Evolutionary conservation across 2,329 filamentous ascomycete genomes (phyloP).

Genomic region (Paracoccidioides brasiliensis): DNA sequence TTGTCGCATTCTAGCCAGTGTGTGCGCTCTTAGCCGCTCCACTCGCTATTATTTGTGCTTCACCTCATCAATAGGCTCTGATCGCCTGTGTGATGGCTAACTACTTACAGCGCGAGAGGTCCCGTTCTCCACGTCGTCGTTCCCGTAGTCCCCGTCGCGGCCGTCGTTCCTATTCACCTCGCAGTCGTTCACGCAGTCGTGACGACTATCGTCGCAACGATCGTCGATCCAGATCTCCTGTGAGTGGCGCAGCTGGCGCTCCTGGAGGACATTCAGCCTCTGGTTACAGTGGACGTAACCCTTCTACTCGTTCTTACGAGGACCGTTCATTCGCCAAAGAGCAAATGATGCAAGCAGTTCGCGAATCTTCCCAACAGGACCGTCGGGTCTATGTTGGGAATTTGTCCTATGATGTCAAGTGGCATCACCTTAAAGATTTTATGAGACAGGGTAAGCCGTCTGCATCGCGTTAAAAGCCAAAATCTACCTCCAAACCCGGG

Average conservation of each 20-base stretch:
- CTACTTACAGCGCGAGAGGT: slow-evolving; percentile 59
- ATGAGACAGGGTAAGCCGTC: slow-evolving; percentile 86
- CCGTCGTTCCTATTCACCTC: slow-evolving; percentile 66
- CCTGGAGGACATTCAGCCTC: slow-evolving; percentile 58
- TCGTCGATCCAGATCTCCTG: slow-evolving; percentile 73
- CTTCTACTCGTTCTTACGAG: slow-evolving; percentile 62
- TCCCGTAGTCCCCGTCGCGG: slow-evolving; percentile 70
- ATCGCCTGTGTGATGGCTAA: slow-evolving; percentile 27
- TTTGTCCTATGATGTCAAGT: slow-evolving; percentile 98
- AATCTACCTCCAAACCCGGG: not conserved
- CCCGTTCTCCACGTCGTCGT: slow-evolving; percentile 51
- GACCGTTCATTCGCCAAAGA: slow-evolving; percentile 74
- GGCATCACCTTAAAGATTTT: slow-evolving; percentile 99
- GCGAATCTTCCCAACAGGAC: slow-evolving; percentile 94
- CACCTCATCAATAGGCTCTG: slow-evolving; percentile 7
- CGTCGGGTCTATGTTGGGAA: slow-evolving; percentile 99
- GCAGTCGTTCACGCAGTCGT: slow-evolving; percentile 65
- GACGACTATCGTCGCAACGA: slow-evolving; percentile 64
- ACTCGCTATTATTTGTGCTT: not conserved
- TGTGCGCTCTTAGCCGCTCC: not conserved
- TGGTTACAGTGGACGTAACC: slow-evolving; percentile 44
- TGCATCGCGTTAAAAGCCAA: no score
- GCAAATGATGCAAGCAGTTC: slow-evolving; percentile 89
- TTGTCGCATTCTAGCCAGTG: not conserved
- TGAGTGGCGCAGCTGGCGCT: slow-evolving; percentile 58